phyloP scores from a whole-genome alignment of 352 stramenopile species.

The Phytopythium oedochilum region DNA sequence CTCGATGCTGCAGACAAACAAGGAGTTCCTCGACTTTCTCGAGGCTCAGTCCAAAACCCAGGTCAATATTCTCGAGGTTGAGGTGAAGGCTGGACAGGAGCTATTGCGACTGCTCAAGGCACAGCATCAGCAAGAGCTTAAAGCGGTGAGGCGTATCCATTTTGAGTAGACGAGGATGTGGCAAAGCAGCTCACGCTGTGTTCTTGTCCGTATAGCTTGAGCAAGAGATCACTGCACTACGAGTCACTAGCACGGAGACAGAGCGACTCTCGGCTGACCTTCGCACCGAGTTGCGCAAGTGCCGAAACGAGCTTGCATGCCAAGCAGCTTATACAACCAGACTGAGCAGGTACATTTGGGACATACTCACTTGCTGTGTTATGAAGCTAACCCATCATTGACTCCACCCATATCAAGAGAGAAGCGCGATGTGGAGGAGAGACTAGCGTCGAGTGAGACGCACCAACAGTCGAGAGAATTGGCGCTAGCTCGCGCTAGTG shows the following conservation, averaged over 20 bases:
- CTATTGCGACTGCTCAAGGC: conserved; percentile 50
- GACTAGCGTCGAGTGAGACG: conserved; percentile 28
- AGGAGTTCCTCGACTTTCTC: conserved; percentile 39
- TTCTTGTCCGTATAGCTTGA: conserved; percentile 27
- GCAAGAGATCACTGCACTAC: conserved; percentile 38
- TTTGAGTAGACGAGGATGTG: too few species aligned
- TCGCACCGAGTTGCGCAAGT: conserved; percentile 36
- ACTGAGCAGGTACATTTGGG: conserved; percentile 35
- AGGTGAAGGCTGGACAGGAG: conserved; percentile 54
- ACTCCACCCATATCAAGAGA: conserved; percentile 21
- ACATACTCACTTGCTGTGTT: background rate
- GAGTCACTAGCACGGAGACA: conserved; percentile 27
- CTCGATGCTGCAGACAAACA: conserved; percentile 2
- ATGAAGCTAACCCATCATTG: background rate
- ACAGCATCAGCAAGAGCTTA: conserved; percentile 44
- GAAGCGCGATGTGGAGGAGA: conserved; percentile 43
- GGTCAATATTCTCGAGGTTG: conserved; percentile 53
- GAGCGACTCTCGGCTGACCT: conserved; percentile 47
- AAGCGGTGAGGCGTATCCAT: conserved; percentile 16
- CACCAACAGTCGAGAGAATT: conserved; percentile 33
- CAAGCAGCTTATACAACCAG: conserved; percentile 35
- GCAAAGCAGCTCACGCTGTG: background rate
- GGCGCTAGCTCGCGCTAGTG: conserved; percentile 24
- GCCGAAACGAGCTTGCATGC: conserved; percentile 45
- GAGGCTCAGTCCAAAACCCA: conserved; percentile 35